These are phyloP conservation scores for Cytospora leucostoma DNA, from an alignment of 2,329 filamentous ascomycete species.

Conservation along the genomic window DNA sequence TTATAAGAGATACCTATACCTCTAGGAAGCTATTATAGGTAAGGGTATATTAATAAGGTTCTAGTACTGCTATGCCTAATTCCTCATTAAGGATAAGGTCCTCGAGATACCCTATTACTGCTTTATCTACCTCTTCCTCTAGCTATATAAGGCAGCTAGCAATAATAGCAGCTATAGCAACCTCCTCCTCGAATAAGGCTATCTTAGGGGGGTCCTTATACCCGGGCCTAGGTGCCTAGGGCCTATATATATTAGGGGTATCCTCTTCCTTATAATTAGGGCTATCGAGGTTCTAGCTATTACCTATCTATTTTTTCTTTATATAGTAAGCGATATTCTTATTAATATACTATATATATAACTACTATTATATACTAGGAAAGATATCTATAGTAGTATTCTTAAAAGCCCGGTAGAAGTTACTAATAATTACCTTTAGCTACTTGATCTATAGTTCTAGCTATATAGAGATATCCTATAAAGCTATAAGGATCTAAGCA, in stretches of 20 bases:
- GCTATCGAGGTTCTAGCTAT: background rate
- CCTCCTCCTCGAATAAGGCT: background rate
- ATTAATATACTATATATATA: conserved; percentile 10
- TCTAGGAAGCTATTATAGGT: too few species aligned
- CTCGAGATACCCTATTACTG: too few species aligned
- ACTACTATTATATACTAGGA: background rate
- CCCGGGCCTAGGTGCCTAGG: background rate
- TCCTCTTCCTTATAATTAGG: background rate
- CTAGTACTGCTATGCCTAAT: too few species aligned
- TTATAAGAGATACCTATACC: too few species aligned
- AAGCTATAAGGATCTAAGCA: background rate
- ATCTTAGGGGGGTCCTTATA: background rate
- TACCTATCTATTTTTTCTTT: conserved; percentile 3
- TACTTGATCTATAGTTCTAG: background rate
- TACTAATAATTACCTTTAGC: background rate
- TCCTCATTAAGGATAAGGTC: too few species aligned
- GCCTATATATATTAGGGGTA: background rate
- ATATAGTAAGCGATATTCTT: conserved; percentile 3
- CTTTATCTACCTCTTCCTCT: background rate
- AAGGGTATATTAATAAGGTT: too few species aligned
- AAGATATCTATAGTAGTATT: background rate
- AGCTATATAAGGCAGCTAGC: background rate
- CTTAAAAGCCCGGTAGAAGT: background rate
- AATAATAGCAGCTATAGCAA: background rate
- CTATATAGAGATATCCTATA: too few species aligned